Percentiles rank a stretch among this genome's conserved stretches.
phyloP scores from a whole-genome alignment of 2,329 filamentous ascomycete genomes.

The Lasiodiplodia hormozganensis region DNA sequence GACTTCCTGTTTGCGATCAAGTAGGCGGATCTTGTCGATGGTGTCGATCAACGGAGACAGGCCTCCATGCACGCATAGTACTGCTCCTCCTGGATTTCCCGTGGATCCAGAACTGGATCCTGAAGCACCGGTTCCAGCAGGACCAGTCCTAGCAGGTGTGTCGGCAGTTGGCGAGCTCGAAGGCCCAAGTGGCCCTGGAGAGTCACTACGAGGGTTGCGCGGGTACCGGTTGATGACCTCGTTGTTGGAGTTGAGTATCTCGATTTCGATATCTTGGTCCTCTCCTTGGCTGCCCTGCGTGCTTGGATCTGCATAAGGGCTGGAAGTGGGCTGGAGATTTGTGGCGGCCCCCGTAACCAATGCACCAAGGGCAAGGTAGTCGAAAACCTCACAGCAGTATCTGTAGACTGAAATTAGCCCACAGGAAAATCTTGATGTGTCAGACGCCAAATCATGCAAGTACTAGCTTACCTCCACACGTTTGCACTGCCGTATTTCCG shows the following conservation, averaged over 20 bases:
- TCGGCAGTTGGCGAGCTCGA: slow-evolving; percentile 49
- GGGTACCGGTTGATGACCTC: slow-evolving; percentile 77
- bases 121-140: slow-evolving; percentile 81
- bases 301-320: slow-evolving; percentile 56
- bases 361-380: slow-evolving; percentile 90
- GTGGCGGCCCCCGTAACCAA: slow-evolving; percentile 85
- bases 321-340: slow-evolving; percentile 68
- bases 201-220: slow-evolving; percentile 43
- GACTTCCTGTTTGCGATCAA: slow-evolving; percentile 97
- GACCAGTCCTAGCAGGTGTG: slow-evolving; percentile 57
- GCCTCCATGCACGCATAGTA: slow-evolving; percentile 95
- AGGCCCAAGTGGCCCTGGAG: slow-evolving; percentile 30
- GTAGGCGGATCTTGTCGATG: slow-evolving; percentile 91
- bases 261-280: slow-evolving; percentile 81
- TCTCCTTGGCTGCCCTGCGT: slow-evolving; percentile 55
- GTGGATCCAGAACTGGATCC: slow-evolving; percentile 65
- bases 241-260: slow-evolving; percentile 86
- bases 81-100: slow-evolving; percentile 76
- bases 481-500: slow-evolving; percentile 96
- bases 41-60: slow-evolving; percentile 89
- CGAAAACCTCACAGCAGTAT: slow-evolving; percentile 95
- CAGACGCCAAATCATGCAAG: background rate
- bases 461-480: slow-evolving; percentile 75
- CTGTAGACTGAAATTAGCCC: slow-evolving; percentile 33
- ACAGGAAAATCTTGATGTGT: background rate